Evolutionary conservation across 805 yeast species (phyloP), one percentile per base, ranked within the genome.

Genomic region (Candida berthetii): DNA sequence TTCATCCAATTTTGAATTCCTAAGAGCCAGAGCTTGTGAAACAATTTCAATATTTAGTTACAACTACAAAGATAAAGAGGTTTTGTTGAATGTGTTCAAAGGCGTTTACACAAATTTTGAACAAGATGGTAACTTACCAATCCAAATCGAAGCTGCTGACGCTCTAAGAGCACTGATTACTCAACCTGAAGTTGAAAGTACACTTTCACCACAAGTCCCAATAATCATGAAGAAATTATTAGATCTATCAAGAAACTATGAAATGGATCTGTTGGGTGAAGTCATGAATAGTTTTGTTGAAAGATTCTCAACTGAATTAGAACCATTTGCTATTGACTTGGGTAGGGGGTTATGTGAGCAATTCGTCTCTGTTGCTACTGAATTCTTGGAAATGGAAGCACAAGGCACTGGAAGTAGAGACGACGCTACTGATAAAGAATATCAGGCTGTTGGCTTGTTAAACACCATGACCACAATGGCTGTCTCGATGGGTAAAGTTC

Each of bases 201-300:
- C 84, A 11, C 69, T 95, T 35, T 74, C 86, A 6, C 59, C 72
- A 2, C 81, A 85, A 43, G 85, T 93, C 44, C 81, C 93, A 31
- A 82, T 81, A 10, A 80, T 91, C 3, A 85, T 93, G 84, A 85
- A 87, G 47, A 82, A 77, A 49, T 66, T 93, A 42, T 68, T 93
- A 50, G 78, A 76, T 31, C 63, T 93, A 34, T 82, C 95, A 7
- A 82, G 85, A 57, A 77, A 79, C 41, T 81, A 88, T 51, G 99
- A 93, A 55, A 76, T 83, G 47, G 99, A 95, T 55, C 75, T 87
- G 31, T 70, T 93, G 18, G 77, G 95, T 7, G 84, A 80, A 38
- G 96, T 91, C n/a, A 88, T 93, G 82, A 98, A 93, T 65, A 89
- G 88, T 42, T 87, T 93, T 58, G 96, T 93, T 28, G 96, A 89